phyloP scores from a whole-genome alignment of 768 basidiomycete species.

The Phaffia tasmanica region DNA sequence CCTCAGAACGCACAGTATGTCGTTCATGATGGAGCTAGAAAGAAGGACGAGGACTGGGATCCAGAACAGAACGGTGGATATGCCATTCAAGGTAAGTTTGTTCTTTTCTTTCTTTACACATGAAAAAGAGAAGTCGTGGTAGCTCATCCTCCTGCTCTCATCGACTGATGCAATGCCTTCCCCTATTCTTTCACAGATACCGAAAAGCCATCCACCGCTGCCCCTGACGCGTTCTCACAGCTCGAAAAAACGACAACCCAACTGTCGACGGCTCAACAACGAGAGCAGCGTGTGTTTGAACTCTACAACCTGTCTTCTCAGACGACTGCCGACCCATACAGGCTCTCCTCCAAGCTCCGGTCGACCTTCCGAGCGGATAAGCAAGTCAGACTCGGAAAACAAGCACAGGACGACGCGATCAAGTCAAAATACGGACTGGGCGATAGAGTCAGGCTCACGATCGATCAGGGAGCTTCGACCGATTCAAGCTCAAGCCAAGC shows the following conservation, averaged over 20 bases:
- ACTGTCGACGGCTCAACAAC: slow-evolving; percentile 57
- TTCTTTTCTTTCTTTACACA: neutral
- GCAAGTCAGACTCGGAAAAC: slow-evolving; percentile 59
- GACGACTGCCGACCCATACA: slow-evolving; percentile 59
- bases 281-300: slow-evolving; percentile 67
- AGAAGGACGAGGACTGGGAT: slow-evolving; percentile 93
- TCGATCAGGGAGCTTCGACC: slow-evolving; percentile 7
- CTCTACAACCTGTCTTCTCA: slow-evolving; percentile 60
- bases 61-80: slow-evolving; percentile 92
- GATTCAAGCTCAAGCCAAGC: slow-evolving; percentile 12
- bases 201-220: slow-evolving; percentile 47
- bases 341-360: slow-evolving; percentile 60
- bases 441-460: slow-evolving; percentile 51
- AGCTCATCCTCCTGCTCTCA: slow-evolving; percentile 11
- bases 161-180: neutral
- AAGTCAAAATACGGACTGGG: slow-evolving; percentile 69
- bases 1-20: slow-evolving; percentile 95
- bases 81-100: slow-evolving; percentile 59
- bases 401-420: slow-evolving; percentile 57
- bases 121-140: no score
- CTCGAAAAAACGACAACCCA: slow-evolving; percentile 82
- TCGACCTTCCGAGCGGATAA: slow-evolving; percentile 80
- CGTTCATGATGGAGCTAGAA: slow-evolving; percentile 80
- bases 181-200: slow-evolving; percentile 49
- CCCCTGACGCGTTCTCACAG: slow-evolving; percentile 73